Conservation (phyloP, 2,329 filamentous ascomycete genomes). For the Nemania sp. region DNA sequence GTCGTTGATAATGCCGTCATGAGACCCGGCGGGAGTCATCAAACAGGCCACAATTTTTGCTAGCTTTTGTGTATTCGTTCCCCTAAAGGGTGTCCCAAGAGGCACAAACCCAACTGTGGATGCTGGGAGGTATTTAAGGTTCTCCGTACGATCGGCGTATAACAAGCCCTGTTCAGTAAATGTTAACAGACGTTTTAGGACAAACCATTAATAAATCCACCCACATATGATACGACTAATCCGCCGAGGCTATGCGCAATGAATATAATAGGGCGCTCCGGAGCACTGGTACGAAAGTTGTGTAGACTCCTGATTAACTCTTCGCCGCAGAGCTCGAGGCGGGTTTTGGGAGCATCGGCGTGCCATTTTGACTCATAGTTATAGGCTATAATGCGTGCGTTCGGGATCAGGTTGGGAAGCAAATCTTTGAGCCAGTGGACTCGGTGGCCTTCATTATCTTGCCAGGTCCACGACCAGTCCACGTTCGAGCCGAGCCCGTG, state of each 20-base stretch:
- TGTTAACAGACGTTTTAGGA: background rate
- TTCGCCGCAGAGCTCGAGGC: constrained; percentile 29
- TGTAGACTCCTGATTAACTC: constrained; percentile 20
- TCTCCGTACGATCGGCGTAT: constrained; percentile 16
- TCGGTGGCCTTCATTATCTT: constrained; percentile 18
- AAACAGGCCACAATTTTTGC: constrained; percentile 13
- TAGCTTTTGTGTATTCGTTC: constrained; percentile 21
- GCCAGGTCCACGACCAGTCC: constrained; percentile 33
- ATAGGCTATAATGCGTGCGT: constrained; percentile 33
- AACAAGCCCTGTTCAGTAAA: constrained; percentile 16
- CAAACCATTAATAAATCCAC: background rate
- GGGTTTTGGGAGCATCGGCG: constrained; percentile 12
- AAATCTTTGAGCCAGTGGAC: constrained; percentile 37
- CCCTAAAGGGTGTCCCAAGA: constrained; percentile 28
- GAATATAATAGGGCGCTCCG: constrained; percentile 26
- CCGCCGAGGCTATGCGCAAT: constrained; percentile 31
- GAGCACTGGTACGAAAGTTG: constrained; percentile 16
- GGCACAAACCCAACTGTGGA: constrained; percentile 13
- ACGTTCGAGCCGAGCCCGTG: constrained; percentile 31
- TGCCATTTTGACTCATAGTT: constrained; percentile 30
- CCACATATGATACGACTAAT: constrained; percentile 26
- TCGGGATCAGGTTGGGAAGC: constrained; percentile 30
- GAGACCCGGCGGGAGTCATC: constrained; percentile 7
- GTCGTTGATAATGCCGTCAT: constrained; percentile 22
- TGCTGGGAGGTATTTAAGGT: constrained; percentile 12